Conservation (phyloP, 2,329 filamentous ascomycete genomes). For the Grosmannia huntii region DNA sequence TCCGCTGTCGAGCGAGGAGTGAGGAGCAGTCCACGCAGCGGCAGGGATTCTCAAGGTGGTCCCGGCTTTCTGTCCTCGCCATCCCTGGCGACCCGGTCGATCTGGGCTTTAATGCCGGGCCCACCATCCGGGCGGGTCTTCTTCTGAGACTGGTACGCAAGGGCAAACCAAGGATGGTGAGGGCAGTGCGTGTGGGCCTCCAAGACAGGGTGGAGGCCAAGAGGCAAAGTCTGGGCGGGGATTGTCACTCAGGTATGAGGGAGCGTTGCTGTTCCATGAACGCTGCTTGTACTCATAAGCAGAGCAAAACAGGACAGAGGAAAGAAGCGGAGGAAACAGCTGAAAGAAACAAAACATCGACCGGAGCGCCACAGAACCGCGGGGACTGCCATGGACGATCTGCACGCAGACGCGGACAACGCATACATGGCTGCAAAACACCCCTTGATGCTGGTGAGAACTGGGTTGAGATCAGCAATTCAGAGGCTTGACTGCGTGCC, state of each 20-base stretch:
- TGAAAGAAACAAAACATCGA: neutral
- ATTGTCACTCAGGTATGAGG: neutral
- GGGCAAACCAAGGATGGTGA: neutral
- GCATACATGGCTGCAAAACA: too few species aligned
- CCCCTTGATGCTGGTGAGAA: too few species aligned
- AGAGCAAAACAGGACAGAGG: neutral
- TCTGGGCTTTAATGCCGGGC: conserved; percentile 7
- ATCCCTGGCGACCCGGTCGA: conserved; percentile 4
- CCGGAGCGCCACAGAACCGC: too few species aligned
- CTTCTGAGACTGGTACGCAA: neutral
- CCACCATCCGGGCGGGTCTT: conserved; percentile 3
- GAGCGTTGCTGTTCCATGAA: neutral
- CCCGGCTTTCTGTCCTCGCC: neutral
- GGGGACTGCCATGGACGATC: too few species aligned
- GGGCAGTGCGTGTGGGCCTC: neutral
- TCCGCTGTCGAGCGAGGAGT: neutral
- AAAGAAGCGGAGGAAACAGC: neutral
- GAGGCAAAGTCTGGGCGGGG: neutral
- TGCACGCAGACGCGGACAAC: too few species aligned
- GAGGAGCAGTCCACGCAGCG: neutral
- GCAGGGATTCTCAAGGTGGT: neutral
- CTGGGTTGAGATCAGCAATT: too few species aligned
- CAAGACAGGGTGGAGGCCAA: neutral
- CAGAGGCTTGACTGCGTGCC: too few species aligned
- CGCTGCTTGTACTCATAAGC: neutral